Base-by-base conservation (phyloP, 2,329 filamentous ascomycete species). In the Fusarium tuaranense region DNA sequence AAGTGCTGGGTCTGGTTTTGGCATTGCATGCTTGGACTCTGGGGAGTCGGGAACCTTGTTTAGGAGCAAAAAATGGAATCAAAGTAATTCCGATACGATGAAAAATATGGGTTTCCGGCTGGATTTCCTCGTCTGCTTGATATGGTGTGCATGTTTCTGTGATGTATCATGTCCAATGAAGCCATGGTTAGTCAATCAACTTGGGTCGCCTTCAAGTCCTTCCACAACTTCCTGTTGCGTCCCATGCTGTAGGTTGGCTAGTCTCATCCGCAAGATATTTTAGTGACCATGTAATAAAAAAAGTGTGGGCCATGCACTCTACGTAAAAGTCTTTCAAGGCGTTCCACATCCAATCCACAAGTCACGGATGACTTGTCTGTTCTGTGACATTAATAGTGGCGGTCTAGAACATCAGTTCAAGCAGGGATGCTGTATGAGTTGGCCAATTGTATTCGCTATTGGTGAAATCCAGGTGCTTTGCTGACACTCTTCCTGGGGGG, bases 1-100 rank as follows among this genome's bases (percentile, higher is more conserved):
- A 65, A 68, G 72, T 76, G 63, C 74, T 76, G 77, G 78, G 77
- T 80, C 74, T 80, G 75, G 76, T 79, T 80, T 80, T 73, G 75
- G 76, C 76, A 80, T 71, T 76, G 77, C 78, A 80, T 76, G 71
- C 77, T 79, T 78, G 78, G 78, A 80, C 78, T 80, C 78, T 75
- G 75, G 78, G 74, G 78, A 80, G 78, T 80, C 78, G 73, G 78
- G 77, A 77, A 79, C 77, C 73, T 78, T 73, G 55, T 78, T 78
- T 74, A 77, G 77, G 79, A 80, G 77, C 77, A 76, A 76, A 77
- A 77, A 78, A 75, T 80, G 79, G 80, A 77, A 81, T 80, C 69
- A 78, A 79, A 78, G 74, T 74, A 77, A 75, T 79, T 80, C 78
- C 76, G 70, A 70, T 75, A 71, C 69, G 70, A 78, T 75, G 62